Conservation (phyloP, 768 basidiomycete species). For the Floccularia luteovirens region DNA sequence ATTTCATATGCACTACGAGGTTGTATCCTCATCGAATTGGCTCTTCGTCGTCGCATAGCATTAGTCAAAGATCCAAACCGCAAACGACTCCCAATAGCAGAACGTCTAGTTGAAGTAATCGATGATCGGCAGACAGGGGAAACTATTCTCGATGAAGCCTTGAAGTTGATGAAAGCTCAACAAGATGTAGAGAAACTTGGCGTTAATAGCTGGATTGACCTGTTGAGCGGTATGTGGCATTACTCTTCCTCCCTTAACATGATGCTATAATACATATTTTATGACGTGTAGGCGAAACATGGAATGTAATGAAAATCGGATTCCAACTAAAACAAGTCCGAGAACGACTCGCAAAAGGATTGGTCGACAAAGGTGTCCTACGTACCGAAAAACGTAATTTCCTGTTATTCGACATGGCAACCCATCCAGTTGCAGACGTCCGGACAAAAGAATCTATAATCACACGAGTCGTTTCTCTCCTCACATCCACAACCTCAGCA, state of each 20-base stretch:
- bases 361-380: constrained; percentile 98
- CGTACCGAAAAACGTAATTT: constrained; percentile 99
- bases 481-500: constrained; percentile 78
- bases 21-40: constrained; percentile 95
- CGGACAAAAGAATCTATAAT: constrained; percentile 85
- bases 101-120: constrained; percentile 85
- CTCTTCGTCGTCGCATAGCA: constrained; percentile 89
- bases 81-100: constrained; percentile 64
- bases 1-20: constrained; percentile 98
- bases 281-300: constrained; percentile 81
- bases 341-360: constrained; percentile 92
- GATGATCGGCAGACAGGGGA: constrained; percentile 93
- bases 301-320: constrained; percentile 99
- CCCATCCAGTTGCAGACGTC: constrained; percentile 93
- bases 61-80: constrained; percentile 81
- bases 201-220: constrained; percentile 91
- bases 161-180: constrained; percentile 90
- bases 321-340: constrained; percentile 98
- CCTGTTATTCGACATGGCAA: constrained; percentile 98
- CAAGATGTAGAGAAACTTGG: constrained; percentile 69
- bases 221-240: constrained; percentile 73
- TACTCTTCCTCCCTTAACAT: not conserved
- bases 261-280: not conserved
- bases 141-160: constrained; percentile 91
- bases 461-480: constrained; percentile 62